These are phyloP conservation scores for Penicillium coprophilum DNA, from an alignment of 495 filamentous ascomycete genomes.

Conservation along the genomic window DNA sequence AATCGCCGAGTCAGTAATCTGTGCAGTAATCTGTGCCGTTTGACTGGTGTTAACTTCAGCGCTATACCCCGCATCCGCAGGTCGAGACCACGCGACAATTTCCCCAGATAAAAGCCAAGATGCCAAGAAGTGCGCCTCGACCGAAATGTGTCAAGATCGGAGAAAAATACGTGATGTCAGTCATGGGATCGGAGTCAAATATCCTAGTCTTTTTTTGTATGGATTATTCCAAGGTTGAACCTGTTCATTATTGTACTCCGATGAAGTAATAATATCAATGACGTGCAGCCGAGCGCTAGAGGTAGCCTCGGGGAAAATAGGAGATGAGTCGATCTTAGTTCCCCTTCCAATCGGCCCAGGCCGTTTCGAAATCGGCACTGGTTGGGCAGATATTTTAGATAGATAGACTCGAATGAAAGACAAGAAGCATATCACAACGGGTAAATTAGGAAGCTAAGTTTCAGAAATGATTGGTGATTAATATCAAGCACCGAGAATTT, in stretches of 20 bases:
- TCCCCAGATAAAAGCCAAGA: constrained; percentile 31
- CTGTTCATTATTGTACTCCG: not conserved
- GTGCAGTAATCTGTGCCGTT: not conserved
- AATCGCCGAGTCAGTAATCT: constrained; percentile 3
- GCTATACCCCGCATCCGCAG: constrained; percentile 28
- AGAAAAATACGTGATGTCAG: constrained; percentile 1
- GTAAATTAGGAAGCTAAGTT: constrained; percentile 27
- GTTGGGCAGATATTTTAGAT: constrained; percentile 18
- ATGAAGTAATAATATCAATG: constrained; percentile 13
- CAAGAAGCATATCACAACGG: constrained; percentile 23
- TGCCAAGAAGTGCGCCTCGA: constrained; percentile 16
- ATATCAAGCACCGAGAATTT: constrained; percentile 2
- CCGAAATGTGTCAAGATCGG: not conserved
- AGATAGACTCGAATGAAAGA: constrained; percentile 16
- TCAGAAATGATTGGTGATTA: constrained; percentile 18
- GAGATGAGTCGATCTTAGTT: constrained; percentile 20
- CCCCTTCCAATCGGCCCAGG: constrained; percentile 22
- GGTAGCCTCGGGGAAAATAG: constrained; percentile 29
- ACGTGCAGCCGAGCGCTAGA: constrained; percentile 15
- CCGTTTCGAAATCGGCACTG: constrained; percentile 21
- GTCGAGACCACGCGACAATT: constrained; percentile 28
- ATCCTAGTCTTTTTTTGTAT: too few relatives aligned
- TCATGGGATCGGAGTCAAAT: constrained; percentile 1
- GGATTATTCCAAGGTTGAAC: not conserved
- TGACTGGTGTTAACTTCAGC: not conserved